These are phyloP conservation scores for Penicillium verhagenii DNA, from an alignment of 495 filamentous ascomycete species.

Conservation along the genomic window DNA sequence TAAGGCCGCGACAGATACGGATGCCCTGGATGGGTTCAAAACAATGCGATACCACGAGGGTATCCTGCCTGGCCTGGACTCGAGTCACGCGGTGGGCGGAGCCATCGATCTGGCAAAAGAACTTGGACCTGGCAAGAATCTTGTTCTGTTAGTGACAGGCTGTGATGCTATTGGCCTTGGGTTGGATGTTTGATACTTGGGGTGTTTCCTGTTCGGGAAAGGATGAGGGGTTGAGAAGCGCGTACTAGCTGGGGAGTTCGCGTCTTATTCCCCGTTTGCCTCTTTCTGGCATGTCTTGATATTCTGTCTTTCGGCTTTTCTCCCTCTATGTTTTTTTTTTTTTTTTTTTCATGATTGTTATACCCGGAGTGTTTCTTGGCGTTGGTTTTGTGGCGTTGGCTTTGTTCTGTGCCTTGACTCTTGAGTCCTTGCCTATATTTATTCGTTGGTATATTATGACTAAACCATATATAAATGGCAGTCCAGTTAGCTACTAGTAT, in stretches of 20 bases:
- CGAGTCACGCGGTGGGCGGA: constrained; percentile 32
- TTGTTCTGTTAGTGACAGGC: constrained; percentile 37
- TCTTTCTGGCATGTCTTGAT: too few relatives aligned
- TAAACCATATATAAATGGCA: too few relatives aligned
- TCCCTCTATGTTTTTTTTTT: not conserved
- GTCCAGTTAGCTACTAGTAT: too few relatives aligned
- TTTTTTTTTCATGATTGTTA: not conserved
- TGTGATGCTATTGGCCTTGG: constrained; percentile 20
- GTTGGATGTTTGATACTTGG: constrained; percentile 13
- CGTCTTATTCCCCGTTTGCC: not conserved
- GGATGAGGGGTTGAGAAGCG: not conserved
- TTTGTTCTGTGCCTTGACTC: too few relatives aligned
- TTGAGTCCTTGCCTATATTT: too few relatives aligned
- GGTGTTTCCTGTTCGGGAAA: not conserved
- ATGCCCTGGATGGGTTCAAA: constrained; percentile 35
- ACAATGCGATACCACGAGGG: constrained; percentile 31
- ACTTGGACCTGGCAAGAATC: constrained; percentile 31
- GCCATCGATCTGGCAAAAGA: constrained; percentile 27
- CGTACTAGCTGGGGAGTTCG: too few relatives aligned
- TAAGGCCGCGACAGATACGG: constrained; percentile 28
- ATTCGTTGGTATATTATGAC: not conserved
- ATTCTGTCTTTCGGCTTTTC: not conserved
- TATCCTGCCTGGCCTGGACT: constrained; percentile 30
- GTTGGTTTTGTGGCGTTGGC: not conserved
- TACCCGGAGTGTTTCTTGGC: not conserved